Evolutionary conservation across 192 early-diverging fungal species (phyloP), one percentile per base, ranked within the genome.

Genomic region (Coemansia sp.): DNA sequence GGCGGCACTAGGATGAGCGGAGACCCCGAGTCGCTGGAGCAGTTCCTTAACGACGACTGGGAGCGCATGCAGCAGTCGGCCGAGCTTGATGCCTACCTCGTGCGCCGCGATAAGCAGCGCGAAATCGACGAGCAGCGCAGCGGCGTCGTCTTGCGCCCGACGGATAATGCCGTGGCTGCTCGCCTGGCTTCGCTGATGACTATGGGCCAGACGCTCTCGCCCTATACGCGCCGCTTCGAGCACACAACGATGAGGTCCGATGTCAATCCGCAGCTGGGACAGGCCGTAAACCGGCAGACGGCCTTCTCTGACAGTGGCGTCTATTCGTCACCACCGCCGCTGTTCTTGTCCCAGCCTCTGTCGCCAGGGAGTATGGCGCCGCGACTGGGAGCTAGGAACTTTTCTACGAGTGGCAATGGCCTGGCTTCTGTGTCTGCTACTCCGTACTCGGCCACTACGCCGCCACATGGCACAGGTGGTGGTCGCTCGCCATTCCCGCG

Each of bases 181-280:
- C 91, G 94, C 67, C 81, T 98, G 35, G 93, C 93, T 0, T 90
- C 89, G 55, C 78, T 98, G 61, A 88, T 93, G 82, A 84, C 79
- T 45, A 85, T 89, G 72, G 90, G 95, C 65, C 93, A 92, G 68
- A 95, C 95, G 23, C 88, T 98, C 14, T 92, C 90, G 12, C 92
- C 94, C 2, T 89, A 88, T 53, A 92, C 93, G 1, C 92, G 89
- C 10, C 82, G 86, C 13, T 69, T 93, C 34, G 86, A 89, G 60
- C 93, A 98, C 75, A 87, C 88, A 23, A 89, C 93, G 0, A 94
- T 90, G 69, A 79, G 94, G 12, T 87, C 89, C 3, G 75, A 82
- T 55, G 75, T 72, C 37, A 64, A 67, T 31, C 70, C 67, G 61
- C 75, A 69, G 5, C 42, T 64, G n/a, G 65, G 50, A 14, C 59